phyloP scores from a whole-genome alignment of 805 yeast genomes.

The Candida maris region DNA sequence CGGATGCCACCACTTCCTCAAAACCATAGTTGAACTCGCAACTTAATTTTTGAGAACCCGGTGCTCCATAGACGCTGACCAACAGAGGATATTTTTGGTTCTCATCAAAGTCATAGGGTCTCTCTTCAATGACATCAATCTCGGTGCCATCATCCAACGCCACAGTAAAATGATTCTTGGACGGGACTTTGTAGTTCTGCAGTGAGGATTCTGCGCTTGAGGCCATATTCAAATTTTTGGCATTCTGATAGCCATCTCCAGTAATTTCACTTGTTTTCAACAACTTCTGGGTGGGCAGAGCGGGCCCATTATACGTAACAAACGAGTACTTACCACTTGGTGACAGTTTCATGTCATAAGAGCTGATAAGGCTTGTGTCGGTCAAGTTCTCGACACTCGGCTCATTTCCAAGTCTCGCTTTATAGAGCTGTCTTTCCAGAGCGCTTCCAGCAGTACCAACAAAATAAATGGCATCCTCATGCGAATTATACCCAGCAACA shows the following conservation, averaged over 20 bases:
- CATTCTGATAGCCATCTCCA: constrained; percentile 8
- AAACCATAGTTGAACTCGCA: constrained; percentile 48
- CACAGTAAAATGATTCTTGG: constrained; percentile 36
- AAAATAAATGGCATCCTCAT: constrained; percentile 49
- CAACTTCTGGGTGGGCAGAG: constrained; percentile 43
- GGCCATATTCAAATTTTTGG: constrained; percentile 17
- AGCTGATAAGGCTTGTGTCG: constrained; percentile 36
- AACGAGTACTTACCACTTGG: constrained; percentile 52
- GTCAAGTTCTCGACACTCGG: constrained; percentile 25
- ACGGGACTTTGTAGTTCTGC: constrained; percentile 46
- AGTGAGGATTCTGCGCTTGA: constrained; percentile 14
- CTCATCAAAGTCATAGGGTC: constrained; percentile 52
- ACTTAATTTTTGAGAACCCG: constrained; percentile 63
- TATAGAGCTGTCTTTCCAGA: constrained; percentile 58
- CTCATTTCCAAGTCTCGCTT: constrained; percentile 37
- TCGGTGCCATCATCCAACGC: constrained; percentile 33
- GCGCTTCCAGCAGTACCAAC: constrained; percentile 52
- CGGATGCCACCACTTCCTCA: constrained; percentile 56
- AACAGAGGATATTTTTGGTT: constrained; percentile 54
- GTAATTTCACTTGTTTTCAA: constrained; percentile 25
- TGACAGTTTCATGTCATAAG: constrained; percentile 51
- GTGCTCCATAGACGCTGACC: constrained; percentile 76
- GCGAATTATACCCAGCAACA: constrained; percentile 45
- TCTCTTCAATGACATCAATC: constrained; percentile 56
- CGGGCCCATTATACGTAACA: constrained; percentile 46